Evolutionary conservation across 176 grass and related monocot species (phyloP).

Genomic region (Oryza coarctata): DNA sequence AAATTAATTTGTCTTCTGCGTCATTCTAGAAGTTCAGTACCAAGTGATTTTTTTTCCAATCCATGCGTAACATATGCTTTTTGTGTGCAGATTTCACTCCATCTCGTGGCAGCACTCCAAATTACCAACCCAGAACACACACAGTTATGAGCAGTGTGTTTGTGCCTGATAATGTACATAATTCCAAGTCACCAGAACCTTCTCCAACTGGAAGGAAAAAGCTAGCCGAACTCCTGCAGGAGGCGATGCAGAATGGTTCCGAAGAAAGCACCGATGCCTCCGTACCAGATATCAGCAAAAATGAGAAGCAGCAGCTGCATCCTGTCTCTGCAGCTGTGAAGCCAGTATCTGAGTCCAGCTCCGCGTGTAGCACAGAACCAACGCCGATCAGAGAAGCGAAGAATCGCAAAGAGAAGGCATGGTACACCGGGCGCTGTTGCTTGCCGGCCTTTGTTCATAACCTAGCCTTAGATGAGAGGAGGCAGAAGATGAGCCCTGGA

Average conservation of each 20-base stretch:
- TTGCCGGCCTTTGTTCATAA: conserved; percentile 57
- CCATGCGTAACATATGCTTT: not conserved
- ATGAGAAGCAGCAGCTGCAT: conserved; percentile 14
- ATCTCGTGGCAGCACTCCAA: conserved; percentile 78
- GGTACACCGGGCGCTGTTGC: conserved; percentile 64
- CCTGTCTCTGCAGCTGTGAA: conserved; percentile 20
- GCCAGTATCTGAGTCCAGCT: conserved; percentile 38
- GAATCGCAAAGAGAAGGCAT: conserved; percentile 52
- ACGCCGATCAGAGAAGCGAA: conserved; percentile 35
- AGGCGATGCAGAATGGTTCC: conserved; percentile 38
- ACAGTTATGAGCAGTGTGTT: conserved; percentile 45
- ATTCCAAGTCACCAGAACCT: conserved; percentile 62
- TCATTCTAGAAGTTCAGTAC: conserved; percentile 5
- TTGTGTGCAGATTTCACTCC: conserved; percentile 82
- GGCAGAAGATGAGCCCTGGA: conserved; percentile 50
- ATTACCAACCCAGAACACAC: conserved; percentile 46
- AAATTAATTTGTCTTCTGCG: not conserved
- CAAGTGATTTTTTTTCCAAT: conserved; percentile 20
- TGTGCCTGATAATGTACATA: conserved; percentile 25
- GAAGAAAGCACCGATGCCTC: conserved; percentile 22
- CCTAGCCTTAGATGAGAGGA: conserved; percentile 54
- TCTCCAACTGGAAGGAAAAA: conserved; percentile 79
- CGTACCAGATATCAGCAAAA: conserved; percentile 27
- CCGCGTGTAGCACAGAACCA: conserved; percentile 18
- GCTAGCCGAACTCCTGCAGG: conserved; percentile 65